A percentile compares a stretch with the other conserved stretches of the same genome.
Conservation (phyloP, 176 grass and related monocot genomes). For the Zoysia pacifica region DNA sequence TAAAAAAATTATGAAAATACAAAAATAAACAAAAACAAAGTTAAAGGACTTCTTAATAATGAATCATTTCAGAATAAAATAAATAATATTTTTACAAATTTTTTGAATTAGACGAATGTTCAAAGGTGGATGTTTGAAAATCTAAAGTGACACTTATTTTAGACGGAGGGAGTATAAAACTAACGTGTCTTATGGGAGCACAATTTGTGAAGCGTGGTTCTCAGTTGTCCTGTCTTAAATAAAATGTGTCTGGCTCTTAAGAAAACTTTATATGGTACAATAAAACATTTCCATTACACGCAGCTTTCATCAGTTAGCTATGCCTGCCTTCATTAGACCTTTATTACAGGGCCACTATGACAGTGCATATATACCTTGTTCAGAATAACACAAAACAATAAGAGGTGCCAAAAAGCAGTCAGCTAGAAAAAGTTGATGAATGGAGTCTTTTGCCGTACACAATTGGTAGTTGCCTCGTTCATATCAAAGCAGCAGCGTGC, state of each 20-base stretch:
- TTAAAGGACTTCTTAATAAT: too few relatives aligned
- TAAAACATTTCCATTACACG: conserved; percentile 1
- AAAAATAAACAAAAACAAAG: too few relatives aligned
- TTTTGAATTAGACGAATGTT: too few relatives aligned
- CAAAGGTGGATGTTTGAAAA: too few relatives aligned
- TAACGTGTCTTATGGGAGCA: background rate
- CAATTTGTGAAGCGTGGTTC: background rate
- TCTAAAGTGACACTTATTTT: too few relatives aligned
- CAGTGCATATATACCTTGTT: conserved; percentile 38
- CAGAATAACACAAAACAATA: conserved; percentile 43
- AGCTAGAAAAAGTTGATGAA: background rate
- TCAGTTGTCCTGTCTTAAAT: background rate
- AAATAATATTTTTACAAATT: too few relatives aligned
- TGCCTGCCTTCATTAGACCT: background rate
- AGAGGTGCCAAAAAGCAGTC: conserved; percentile 7
- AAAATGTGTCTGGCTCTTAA: background rate
- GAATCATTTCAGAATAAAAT: too few relatives aligned
- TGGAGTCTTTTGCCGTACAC: conserved; percentile 25
- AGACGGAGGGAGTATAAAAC: background rate
- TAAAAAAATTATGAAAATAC: too few relatives aligned
- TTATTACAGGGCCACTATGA: background rate
- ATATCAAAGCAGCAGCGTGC: conserved; percentile 21
- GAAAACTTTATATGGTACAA: background rate
- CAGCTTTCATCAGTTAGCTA: background rate
- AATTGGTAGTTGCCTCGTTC: conserved; percentile 11